A percentile compares a stretch with the other conserved stretches of the same genome.
Conservation (phyloP, 164 flowering plant genomes). For the Cinnamomum micranthum region DNA sequence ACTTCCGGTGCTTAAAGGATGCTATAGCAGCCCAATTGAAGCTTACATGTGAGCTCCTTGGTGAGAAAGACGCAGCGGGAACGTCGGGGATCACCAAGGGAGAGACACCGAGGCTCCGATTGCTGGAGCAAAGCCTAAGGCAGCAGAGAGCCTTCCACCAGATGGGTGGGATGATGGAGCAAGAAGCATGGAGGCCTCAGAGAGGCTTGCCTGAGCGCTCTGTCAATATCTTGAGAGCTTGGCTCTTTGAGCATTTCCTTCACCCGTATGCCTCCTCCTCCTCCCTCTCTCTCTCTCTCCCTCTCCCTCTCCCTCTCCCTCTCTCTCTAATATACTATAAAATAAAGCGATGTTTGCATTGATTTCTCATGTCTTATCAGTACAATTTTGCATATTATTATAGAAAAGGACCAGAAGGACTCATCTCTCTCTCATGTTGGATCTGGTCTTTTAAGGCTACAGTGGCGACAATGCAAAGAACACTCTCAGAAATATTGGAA, state of each 20-base stretch:
- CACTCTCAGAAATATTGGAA: no score
- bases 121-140: slow-evolving; percentile 84
- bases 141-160: slow-evolving; percentile 90
- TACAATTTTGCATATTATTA: not conserved
- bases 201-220: slow-evolving; percentile 96
- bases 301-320: slow-evolving; percentile 15
- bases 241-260: slow-evolving; percentile 99
- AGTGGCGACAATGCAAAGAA: no score
- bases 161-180: slow-evolving; percentile 86
- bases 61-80: slow-evolving; percentile 68
- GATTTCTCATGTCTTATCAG: not conserved
- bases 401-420: not conserved
- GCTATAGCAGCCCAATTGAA: slow-evolving; percentile 68
- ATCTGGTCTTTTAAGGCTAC: no score
- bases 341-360: not conserved
- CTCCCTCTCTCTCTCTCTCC: slow-evolving; percentile 9
- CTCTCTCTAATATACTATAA: slow-evolving; percentile 6
- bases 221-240: slow-evolving; percentile 87
- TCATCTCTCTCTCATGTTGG: not conserved
- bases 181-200: slow-evolving; percentile 98
- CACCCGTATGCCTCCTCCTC: slow-evolving; percentile 64
- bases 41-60: slow-evolving; percentile 76
- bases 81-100: slow-evolving; percentile 73
- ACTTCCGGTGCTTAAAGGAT: slow-evolving; percentile 87
- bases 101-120: slow-evolving; percentile 82